Conservation (phyloP, 441 rosid species). For the Isatis lusitanica region DNA sequence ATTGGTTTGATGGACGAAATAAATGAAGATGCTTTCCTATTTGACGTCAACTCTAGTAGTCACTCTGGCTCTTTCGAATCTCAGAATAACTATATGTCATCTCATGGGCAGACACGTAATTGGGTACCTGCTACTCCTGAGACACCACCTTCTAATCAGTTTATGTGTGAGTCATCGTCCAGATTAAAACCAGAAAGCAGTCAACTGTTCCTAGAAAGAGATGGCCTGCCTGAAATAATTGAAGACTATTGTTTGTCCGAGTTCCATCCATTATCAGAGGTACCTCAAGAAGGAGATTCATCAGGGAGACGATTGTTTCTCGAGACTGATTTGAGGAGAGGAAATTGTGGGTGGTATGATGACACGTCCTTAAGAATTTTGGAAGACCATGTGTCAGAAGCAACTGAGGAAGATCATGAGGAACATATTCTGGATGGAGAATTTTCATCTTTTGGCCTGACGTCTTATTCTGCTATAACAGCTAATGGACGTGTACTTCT, state of each 20-base stretch:
- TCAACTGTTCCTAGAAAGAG: slow-evolving; percentile 55
- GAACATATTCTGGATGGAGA: slow-evolving; percentile 53
- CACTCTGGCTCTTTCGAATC: slow-evolving; percentile 48
- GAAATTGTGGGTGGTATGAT: slow-evolving; percentile 78
- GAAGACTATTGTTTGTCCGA: slow-evolving; percentile 83
- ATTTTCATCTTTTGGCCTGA: slow-evolving; percentile 38
- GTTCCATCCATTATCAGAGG: slow-evolving; percentile 55
- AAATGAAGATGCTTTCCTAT: slow-evolving; percentile 73
- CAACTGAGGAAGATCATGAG: slow-evolving; percentile 48
- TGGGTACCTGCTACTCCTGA: slow-evolving; percentile 45
- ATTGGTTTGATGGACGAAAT: slow-evolving; percentile 83
- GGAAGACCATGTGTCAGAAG: slow-evolving; percentile 86
- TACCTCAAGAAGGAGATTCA: slow-evolving; percentile 51
- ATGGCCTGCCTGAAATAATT: slow-evolving; percentile 67
- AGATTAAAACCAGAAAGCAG: slow-evolving; percentile 46
- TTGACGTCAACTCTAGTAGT: slow-evolving; percentile 47
- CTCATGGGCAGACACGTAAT: slow-evolving; percentile 48
- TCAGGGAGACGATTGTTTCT: slow-evolving; percentile 41
- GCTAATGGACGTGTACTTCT: slow-evolving; percentile 65
- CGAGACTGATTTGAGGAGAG: slow-evolving; percentile 57
- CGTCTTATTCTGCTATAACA: slow-evolving; percentile 45
- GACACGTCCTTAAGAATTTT: slow-evolving; percentile 59
- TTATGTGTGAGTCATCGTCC: slow-evolving; percentile 47
- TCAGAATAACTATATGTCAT: slow-evolving; percentile 36
- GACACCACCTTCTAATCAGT: slow-evolving; percentile 40